These are phyloP conservation scores for Trichophyton rubrum DNA, from an alignment of 2,329 filamentous ascomycete genomes.

Conservation along the genomic window DNA sequence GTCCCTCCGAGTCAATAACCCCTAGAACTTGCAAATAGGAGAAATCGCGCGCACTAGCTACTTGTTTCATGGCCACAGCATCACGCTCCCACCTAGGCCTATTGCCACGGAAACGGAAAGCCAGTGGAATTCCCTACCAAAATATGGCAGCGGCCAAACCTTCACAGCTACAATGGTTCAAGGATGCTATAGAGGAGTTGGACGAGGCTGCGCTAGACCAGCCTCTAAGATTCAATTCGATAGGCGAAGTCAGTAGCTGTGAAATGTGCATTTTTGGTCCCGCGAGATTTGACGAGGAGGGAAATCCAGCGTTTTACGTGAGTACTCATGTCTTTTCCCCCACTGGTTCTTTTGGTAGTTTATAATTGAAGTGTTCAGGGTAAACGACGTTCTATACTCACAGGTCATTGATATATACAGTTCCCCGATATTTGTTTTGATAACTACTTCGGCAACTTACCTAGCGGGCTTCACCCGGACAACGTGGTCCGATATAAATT, in stretches of 20 bases:
- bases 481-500: constrained; percentile 10
- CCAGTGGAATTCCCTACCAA: neutral
- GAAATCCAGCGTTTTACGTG: constrained; percentile 12
- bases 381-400: neutral
- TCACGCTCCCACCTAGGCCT: neutral
- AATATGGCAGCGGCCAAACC: too few species aligned
- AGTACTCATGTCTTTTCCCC: neutral
- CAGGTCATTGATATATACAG: constrained; percentile 4
- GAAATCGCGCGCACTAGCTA: neutral
- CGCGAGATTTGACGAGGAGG: constrained; percentile 5
- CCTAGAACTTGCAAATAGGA: neutral
- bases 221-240: neutral
- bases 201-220: neutral
- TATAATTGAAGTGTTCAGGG: neutral
- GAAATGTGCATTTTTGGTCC: neutral
- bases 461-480: constrained; percentile 4
- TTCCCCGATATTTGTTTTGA: constrained; percentile 8
- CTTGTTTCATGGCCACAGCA: neutral
- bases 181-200: neutral
- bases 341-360: too few species aligned
- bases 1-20: too few species aligned
- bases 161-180: neutral
- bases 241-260: neutral
- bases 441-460: neutral
- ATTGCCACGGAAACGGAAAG: neutral